Conservation (phyloP, 495 filamentous ascomycete genomes). For the Copromyces sp. region DNA sequence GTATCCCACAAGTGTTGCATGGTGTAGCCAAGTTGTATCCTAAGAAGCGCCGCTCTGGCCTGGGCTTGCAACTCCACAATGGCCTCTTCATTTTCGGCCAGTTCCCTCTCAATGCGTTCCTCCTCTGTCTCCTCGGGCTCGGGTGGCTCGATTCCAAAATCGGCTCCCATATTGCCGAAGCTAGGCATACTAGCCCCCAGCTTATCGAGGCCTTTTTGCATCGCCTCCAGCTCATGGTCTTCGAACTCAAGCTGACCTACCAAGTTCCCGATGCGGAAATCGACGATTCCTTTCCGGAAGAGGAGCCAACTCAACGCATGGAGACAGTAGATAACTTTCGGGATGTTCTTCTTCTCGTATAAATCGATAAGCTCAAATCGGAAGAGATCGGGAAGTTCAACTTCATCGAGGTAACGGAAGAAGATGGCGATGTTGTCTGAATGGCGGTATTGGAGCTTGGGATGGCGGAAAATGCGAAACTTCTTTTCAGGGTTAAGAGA, state of each 20-base stretch:
- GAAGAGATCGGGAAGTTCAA: conserved; percentile 96
- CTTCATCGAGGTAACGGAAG: conserved; percentile 83
- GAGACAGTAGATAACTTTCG: conserved; percentile 98
- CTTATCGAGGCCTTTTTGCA: conserved; percentile 92
- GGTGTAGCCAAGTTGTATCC: conserved; percentile 64
- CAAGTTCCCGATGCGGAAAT: conserved; percentile 95
- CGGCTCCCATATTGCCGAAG: conserved; percentile 92
- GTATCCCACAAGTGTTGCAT: conserved; percentile 91
- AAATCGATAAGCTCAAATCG: conserved; percentile 95
- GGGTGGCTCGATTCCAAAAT: conserved; percentile 66
- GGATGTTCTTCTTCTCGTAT: conserved; percentile 99
- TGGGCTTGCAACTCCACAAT: conserved; percentile 80
- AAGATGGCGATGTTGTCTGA: conserved; percentile 95
- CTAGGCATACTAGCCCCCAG: conserved; percentile 92
- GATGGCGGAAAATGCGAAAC: conserved; percentile 72
- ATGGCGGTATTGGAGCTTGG: conserved; percentile 84
- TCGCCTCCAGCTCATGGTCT: conserved; percentile 92
- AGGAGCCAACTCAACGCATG: conserved; percentile 94
- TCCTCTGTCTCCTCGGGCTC: conserved; percentile 82
- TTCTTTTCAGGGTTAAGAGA: conserved; percentile 66
- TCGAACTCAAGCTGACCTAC: conserved; percentile 97
- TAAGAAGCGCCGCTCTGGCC: conserved; percentile 67
- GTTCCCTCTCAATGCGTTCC: conserved; percentile 75
- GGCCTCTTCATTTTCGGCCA: conserved; percentile 59
- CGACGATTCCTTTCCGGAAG: conserved; percentile 85